Evolutionary conservation across 2,329 filamentous ascomycete species (phyloP).

Genomic region (Pyricularia pennisetigena): DNA sequence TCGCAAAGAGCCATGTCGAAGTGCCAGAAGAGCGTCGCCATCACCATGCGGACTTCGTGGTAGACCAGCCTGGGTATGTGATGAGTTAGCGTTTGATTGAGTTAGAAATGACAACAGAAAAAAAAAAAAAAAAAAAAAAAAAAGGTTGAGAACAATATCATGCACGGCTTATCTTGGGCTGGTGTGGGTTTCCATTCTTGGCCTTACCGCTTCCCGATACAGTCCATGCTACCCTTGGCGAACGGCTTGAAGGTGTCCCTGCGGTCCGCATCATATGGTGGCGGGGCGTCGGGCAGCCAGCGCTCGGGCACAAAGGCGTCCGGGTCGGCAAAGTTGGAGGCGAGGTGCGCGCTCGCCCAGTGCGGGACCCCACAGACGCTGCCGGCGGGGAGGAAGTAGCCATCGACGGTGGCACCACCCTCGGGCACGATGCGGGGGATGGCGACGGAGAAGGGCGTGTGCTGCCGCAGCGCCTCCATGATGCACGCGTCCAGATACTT

Average conservation of each 20-base stretch:
- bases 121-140: neutral
- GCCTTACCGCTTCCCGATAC: slow-evolving; percentile 4
- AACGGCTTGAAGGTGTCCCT: neutral
- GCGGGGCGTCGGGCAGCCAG: slow-evolving; percentile 16
- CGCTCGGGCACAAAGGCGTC: slow-evolving; percentile 24
- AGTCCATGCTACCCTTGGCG: slow-evolving; percentile 2
- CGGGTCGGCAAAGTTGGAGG: slow-evolving; percentile 12
- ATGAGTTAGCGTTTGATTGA: neutral
- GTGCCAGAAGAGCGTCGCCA: slow-evolving; percentile 22
- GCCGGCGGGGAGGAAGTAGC: slow-evolving; percentile 22
- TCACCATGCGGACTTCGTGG: slow-evolving; percentile 24
- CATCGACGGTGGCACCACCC: slow-evolving; percentile 23
- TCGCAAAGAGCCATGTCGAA: slow-evolving; percentile 21
- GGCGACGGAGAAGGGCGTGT: slow-evolving; percentile 18
- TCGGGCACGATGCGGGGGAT: slow-evolving; percentile 16
- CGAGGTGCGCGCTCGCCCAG: slow-evolving; percentile 11
- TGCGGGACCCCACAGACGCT: slow-evolving; percentile 19
- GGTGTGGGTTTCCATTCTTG: neutral
- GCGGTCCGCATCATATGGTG: neutral
- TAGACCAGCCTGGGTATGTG: slow-evolving; percentile 20
- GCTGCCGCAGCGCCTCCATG: slow-evolving; percentile 23
- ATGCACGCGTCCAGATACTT: slow-evolving; percentile 27
- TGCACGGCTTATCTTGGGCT: too few species aligned
- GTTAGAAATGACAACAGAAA: neutral
- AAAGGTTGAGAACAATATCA: neutral